Conservation (phyloP, 148 eudicot genomes). For the Chenopodium quinoa region DNA sequence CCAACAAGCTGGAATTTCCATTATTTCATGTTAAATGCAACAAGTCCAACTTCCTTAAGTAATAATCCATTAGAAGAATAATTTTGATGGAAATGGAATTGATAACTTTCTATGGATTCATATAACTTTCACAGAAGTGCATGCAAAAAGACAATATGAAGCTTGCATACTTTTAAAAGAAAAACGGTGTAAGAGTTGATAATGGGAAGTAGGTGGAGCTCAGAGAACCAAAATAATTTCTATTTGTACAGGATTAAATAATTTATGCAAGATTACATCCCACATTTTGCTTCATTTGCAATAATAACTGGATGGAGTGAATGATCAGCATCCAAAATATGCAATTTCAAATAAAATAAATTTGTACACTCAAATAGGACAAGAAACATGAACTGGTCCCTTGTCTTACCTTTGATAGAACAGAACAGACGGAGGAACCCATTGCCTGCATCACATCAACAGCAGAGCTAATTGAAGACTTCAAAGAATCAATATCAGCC, state of each 20-base stretch:
- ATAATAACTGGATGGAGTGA: not conserved
- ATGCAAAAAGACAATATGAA: not conserved
- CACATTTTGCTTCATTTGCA: not conserved
- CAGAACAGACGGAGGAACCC: constrained; percentile 66
- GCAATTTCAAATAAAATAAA: not conserved
- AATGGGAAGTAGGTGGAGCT: not conserved
- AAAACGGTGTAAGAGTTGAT: not conserved
- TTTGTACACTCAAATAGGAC: not conserved
- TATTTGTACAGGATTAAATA: not conserved
- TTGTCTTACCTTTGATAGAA: constrained; percentile 59
- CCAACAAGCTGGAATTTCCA: not conserved
- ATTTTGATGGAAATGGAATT: not conserved
- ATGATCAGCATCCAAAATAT: not conserved
- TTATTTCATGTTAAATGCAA: not conserved
- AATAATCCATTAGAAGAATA: not conserved
- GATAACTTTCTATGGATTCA: not conserved
- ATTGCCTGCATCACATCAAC: constrained; percentile 77
- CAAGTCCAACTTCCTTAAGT: not conserved
- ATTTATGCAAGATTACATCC: not conserved
- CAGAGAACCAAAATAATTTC: no score
- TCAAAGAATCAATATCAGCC: constrained; percentile 69
- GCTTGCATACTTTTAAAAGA: no score
- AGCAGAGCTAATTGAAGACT: constrained; percentile 72
- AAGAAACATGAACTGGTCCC: not conserved
- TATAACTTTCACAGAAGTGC: not conserved